A percentile compares a stretch with the other conserved stretches of the same genome.
These are phyloP conservation scores for Yarrowia sp. DNA, from an alignment of 805 yeast genomes.

Conservation along the genomic window DNA sequence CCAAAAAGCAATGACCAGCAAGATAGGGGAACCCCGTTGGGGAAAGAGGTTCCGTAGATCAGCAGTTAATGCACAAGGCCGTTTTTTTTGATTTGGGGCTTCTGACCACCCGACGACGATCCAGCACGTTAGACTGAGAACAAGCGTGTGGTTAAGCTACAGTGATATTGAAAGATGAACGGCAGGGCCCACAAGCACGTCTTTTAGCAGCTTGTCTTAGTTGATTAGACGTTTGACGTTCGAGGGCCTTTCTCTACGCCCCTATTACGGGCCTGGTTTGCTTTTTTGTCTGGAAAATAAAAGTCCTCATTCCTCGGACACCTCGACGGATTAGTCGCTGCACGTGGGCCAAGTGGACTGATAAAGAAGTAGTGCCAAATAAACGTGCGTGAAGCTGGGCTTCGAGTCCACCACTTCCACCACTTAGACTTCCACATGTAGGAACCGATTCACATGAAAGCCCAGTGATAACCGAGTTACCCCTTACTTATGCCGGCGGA, in stretches of 20 bases:
- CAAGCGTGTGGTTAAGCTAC: neutral
- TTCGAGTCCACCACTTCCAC: no score
- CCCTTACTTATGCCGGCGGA: neutral
- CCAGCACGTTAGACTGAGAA: no score
- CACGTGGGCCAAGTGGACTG: neutral
- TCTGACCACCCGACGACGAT: neutral
- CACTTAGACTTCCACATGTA: no score
- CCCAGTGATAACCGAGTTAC: slow-evolving; percentile 1
- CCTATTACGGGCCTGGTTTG: no score
- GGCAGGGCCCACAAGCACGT: neutral
- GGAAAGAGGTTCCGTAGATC: slow-evolving; percentile 1
- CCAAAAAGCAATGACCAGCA: slow-evolving; percentile 13
- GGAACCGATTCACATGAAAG: neutral
- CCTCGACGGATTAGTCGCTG: neutral
- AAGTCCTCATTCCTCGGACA: slow-evolving; percentile 8
- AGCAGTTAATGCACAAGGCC: neutral
- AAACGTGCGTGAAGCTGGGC: neutral
- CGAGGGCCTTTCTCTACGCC: no score
- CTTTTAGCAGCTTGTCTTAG: neutral
- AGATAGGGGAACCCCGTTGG: slow-evolving; percentile 3
- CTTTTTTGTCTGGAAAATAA: neutral
- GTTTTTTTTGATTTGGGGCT: neutral
- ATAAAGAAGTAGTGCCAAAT: neutral
- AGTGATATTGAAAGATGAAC: neutral
- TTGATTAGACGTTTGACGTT: no score